A percentile compares a stretch with the other conserved stretches of the same genome.
phyloP scores from a whole-genome alignment of 2,329 filamentous ascomycete genomes.

The Thelonectria olida region DNA sequence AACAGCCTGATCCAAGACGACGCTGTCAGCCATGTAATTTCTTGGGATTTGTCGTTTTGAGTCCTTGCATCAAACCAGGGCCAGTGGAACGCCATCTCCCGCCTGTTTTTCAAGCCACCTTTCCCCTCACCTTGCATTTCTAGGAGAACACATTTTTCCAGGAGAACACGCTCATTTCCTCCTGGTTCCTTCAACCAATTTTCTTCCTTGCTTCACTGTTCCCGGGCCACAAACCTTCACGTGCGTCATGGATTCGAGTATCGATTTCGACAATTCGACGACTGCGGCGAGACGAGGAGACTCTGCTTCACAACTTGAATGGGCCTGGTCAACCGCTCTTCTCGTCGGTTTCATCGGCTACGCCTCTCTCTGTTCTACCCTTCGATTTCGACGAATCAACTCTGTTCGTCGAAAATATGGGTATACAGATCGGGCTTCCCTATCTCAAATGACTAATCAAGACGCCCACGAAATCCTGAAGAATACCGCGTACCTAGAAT shows the following conservation, averaged over 20 bases:
- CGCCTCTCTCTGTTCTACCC: conserved; percentile 43
- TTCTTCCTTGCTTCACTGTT: not conserved
- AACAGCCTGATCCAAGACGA: not conserved
- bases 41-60: not conserved
- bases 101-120: too few relatives aligned
- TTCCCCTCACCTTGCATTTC: not conserved
- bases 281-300: not conserved
- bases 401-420: conserved; percentile 41
- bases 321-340: conserved; percentile 14
- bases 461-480: conserved; percentile 57
- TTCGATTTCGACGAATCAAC: conserved; percentile 49
- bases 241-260: not conserved
- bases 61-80: too few relatives aligned
- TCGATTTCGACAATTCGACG: not conserved
- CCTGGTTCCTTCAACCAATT: not conserved
- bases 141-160: too few relatives aligned
- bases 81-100: too few relatives aligned
- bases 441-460: conserved; percentile 52
- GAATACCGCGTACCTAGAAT: conserved; percentile 46
- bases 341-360: conserved; percentile 42
- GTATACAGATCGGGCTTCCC: conserved; percentile 47
- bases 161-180: not conserved
- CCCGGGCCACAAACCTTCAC: not conserved
- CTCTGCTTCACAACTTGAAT: not conserved
- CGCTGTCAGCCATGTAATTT: not conserved